Evolutionary conservation across 441 rosid genomes (phyloP).

Genomic region (Gossypium davidsonii): DNA sequence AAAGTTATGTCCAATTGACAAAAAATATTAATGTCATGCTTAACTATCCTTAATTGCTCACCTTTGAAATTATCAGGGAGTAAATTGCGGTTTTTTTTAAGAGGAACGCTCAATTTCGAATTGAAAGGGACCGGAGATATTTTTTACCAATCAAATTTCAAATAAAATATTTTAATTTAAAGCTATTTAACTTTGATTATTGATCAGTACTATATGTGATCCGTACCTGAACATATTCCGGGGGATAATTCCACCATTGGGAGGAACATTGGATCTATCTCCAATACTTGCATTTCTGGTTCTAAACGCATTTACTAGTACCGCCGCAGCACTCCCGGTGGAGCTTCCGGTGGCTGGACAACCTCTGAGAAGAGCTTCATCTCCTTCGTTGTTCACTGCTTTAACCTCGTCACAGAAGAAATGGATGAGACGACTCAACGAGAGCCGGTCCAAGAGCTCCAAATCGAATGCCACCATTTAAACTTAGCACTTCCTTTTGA

Average conservation of each 20-base stretch:
- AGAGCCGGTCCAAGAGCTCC: conserved; percentile 29
- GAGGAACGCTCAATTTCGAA: too few species aligned
- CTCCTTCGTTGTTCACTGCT: conserved; percentile 15
- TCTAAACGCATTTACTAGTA: conserved; percentile 69
- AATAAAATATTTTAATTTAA: too few species aligned
- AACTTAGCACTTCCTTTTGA: neutral
- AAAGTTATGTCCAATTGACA: too few species aligned
- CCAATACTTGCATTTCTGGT: conserved; percentile 83
- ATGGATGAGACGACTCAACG: conserved; percentile 67
- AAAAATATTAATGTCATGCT: too few species aligned
- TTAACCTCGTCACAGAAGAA: conserved; percentile 47
- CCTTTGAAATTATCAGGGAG: too few species aligned
- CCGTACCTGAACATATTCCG: conserved; percentile 94
- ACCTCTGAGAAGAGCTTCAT: conserved; percentile 18
- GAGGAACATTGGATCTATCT: conserved; percentile 82
- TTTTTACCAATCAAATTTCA: too few species aligned
- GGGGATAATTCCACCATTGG: conserved; percentile 85
- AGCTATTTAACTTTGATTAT: neutral
- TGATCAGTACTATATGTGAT: conserved; percentile 78
- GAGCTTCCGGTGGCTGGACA: conserved; percentile 52
- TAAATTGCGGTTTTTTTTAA: too few species aligned
- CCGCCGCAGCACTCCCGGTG: conserved; percentile 80
- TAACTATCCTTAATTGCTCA: too few species aligned
- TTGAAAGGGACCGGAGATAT: too few species aligned
- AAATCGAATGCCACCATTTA: conserved; percentile 20